These are phyloP conservation scores for Ophiostoma triangulosporum DNA, from an alignment of 2,329 filamentous ascomycete species.

Conservation along the genomic window DNA sequence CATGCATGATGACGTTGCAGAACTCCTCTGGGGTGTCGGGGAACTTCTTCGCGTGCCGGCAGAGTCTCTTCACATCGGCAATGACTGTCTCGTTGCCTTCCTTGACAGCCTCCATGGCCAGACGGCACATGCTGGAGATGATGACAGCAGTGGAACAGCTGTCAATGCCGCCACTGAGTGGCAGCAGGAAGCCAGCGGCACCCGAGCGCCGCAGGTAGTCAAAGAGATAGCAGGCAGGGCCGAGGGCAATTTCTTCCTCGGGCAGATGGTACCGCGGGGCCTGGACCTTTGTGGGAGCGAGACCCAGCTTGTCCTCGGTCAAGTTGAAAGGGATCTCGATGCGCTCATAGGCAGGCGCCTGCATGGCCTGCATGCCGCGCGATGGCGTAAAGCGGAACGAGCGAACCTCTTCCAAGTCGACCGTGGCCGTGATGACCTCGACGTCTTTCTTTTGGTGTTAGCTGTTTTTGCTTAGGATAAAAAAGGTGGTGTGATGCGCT, in stretches of 20 bases:
- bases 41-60: slow-evolving; percentile 21
- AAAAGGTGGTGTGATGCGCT: no score
- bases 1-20: slow-evolving; percentile 26
- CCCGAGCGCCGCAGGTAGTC: slow-evolving; percentile 40
- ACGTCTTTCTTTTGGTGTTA: slow-evolving; percentile 40
- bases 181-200: slow-evolving; percentile 39
- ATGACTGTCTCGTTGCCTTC: slow-evolving; percentile 26
- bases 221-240: slow-evolving; percentile 49
- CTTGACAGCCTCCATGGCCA: slow-evolving; percentile 40
- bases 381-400: slow-evolving; percentile 42
- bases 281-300: slow-evolving; percentile 25
- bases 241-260: slow-evolving; percentile 53
- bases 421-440: slow-evolving; percentile 51
- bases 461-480: no score
- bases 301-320: slow-evolving; percentile 18
- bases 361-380: slow-evolving; percentile 43
- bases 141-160: slow-evolving; percentile 34
- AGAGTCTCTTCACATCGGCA: slow-evolving; percentile 25
- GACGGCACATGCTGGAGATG: slow-evolving; percentile 37
- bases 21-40: slow-evolving; percentile 47
- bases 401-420: slow-evolving; percentile 60
- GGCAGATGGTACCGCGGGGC: slow-evolving; percentile 39
- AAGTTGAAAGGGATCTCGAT: slow-evolving; percentile 26
- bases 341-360: slow-evolving; percentile 29
- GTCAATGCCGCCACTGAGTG: slow-evolving; percentile 46